phyloP scores from a whole-genome alignment of 768 basidiomycete species.

The Lactifluus echinatus region DNA sequence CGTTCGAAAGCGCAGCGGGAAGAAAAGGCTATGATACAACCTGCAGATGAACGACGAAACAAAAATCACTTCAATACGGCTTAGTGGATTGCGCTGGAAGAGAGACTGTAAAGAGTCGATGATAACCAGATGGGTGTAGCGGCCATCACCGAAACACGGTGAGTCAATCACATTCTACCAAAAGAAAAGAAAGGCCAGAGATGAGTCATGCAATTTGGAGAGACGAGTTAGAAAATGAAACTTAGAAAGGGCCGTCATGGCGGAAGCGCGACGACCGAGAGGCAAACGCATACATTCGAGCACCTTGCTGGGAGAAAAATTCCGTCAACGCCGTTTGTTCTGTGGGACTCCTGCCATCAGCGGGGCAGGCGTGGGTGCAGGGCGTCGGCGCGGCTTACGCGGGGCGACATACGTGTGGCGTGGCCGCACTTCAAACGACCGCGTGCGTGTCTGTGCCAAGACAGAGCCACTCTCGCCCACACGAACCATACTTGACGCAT shows the following conservation, averaged over 20 bases:
- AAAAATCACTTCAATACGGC: neutral
- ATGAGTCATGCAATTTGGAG: constrained; percentile 7
- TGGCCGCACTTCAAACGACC: constrained; percentile 69
- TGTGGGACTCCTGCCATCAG: constrained; percentile 20
- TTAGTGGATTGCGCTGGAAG: neutral
- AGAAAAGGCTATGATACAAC: constrained; percentile 8
- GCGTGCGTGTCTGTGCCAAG: constrained; percentile 65
- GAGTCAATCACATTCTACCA: constrained; percentile 14
- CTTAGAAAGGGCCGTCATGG: constrained; percentile 20
- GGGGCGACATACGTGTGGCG: constrained; percentile 69
- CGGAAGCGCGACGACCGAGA: constrained; percentile 24
- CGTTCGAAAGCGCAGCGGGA: neutral
- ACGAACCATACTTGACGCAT: constrained; percentile 34
- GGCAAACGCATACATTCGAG: constrained; percentile 47
- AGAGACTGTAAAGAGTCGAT: neutral
- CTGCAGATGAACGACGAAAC: constrained; percentile 1
- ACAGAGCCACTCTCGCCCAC: constrained; percentile 48
- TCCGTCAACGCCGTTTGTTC: constrained; percentile 47
- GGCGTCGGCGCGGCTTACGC: constrained; percentile 40
- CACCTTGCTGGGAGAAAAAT: constrained; percentile 49
- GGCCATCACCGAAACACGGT: neutral
- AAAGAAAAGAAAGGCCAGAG: constrained; percentile 5
- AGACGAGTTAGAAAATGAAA: constrained; percentile 7
- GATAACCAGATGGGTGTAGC: neutral
- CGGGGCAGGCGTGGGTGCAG: constrained; percentile 7